These are phyloP conservation scores for Polyporus arcularius DNA, from an alignment of 768 basidiomycete species.

Conservation along the genomic window DNA sequence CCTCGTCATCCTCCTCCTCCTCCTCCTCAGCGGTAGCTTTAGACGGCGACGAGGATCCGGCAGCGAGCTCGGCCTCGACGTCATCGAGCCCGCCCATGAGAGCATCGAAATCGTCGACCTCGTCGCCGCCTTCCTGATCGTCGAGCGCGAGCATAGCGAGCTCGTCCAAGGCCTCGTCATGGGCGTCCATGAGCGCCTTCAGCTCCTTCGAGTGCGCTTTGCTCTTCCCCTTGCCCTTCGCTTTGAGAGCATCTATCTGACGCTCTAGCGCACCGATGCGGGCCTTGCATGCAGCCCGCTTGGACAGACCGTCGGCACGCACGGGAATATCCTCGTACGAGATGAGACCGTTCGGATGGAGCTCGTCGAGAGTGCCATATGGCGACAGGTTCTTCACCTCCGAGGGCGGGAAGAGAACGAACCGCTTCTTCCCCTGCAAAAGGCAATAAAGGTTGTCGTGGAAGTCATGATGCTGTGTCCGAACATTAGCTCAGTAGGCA, in stretches of 20 bases:
- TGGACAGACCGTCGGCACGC: constrained; percentile 30
- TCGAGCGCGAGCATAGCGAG: constrained; percentile 24
- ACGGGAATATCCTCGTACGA: constrained; percentile 28
- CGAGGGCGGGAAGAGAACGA: constrained; percentile 32
- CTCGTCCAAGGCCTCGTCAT: constrained; percentile 28
- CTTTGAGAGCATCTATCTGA: constrained; percentile 21
- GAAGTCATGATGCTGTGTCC: constrained; percentile 32
- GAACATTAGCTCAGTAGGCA: neutral
- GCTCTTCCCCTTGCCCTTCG: constrained; percentile 16
- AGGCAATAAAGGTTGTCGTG: constrained; percentile 37
- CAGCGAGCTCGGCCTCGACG: constrained; percentile 4
- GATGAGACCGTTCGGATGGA: constrained; percentile 33
- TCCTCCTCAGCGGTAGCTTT: constrained; percentile 4
- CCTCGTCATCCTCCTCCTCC: constrained; percentile 4
- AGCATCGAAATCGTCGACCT: constrained; percentile 31
- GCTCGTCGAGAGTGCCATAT: constrained; percentile 24
- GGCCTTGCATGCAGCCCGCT: constrained; percentile 24
- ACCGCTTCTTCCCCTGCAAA: constrained; percentile 32
- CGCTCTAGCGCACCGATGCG: constrained; percentile 27
- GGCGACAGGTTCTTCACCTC: constrained; percentile 28
- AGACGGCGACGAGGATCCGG: neutral
- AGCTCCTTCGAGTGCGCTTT: constrained; percentile 26
- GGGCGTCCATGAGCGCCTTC: constrained; percentile 20
- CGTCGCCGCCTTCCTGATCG: constrained; percentile 22
- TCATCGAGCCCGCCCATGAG: constrained; percentile 26